Percentiles rank a stretch among this genome's conserved stretches.
Conservation (phyloP, 768 basidiomycete genomes). For the Galerina sulciceps region DNA sequence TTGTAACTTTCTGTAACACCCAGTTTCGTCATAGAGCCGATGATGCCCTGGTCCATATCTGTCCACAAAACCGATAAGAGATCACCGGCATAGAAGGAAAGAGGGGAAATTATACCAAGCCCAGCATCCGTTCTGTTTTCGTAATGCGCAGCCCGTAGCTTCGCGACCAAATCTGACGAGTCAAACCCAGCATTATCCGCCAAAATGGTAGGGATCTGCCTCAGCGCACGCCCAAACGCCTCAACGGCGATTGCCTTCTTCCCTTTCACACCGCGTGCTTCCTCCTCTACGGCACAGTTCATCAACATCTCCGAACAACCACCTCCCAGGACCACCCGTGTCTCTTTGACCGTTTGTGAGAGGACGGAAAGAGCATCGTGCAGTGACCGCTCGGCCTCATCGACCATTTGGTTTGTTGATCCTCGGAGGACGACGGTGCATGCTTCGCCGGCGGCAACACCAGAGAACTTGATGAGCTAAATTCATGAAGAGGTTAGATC, state of each 20-base stretch:
- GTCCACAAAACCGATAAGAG: background rate
- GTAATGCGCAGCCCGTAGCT: slow-evolving; percentile 91
- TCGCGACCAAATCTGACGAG: slow-evolving; percentile 92
- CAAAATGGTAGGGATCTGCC: slow-evolving; percentile 95
- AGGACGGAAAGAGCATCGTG: slow-evolving; percentile 98
- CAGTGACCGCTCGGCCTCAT: slow-evolving; percentile 96
- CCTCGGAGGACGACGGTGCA: slow-evolving; percentile 98
- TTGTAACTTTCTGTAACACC: slow-evolving; percentile 98
- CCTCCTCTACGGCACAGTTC: slow-evolving; percentile 93
- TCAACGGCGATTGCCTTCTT: slow-evolving; percentile 97
- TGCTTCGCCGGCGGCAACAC: slow-evolving; percentile 96
- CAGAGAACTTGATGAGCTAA: slow-evolving; percentile 99
- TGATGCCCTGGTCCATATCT: slow-evolving; percentile 89
- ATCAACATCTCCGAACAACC: slow-evolving; percentile 99
- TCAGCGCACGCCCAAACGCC: slow-evolving; percentile 84
- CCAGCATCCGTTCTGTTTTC: slow-evolving; percentile 88
- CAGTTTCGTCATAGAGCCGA: slow-evolving; percentile 86
- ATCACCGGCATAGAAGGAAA: background rate
- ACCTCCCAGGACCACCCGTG: slow-evolving; percentile 90
- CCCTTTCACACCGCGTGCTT: slow-evolving; percentile 80
- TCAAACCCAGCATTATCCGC: slow-evolving; percentile 99
- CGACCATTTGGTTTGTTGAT: slow-evolving; percentile 98
- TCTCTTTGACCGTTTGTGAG: slow-evolving; percentile 98
- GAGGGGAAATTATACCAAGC: slow-evolving; percentile 59
- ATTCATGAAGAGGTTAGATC: background rate